Conservation (phyloP, 2,329 filamentous ascomycete genomes). For the Keithomyces neogunnii region DNA sequence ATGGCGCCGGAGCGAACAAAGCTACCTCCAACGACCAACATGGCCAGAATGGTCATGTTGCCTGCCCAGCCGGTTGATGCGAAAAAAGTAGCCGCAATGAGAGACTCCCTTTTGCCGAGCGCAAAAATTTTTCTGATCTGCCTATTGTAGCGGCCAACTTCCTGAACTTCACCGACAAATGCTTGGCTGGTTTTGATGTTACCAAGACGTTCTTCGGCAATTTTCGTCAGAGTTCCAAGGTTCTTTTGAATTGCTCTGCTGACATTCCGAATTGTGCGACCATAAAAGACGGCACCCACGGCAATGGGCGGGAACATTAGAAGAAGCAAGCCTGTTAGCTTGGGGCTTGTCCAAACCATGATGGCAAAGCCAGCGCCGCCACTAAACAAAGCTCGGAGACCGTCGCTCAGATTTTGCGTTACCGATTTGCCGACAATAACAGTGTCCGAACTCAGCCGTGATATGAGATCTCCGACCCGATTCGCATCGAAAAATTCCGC, state of each 20-base stretch:
- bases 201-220: slow-evolving; percentile 93
- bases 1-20: slow-evolving; percentile 84
- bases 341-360: slow-evolving; percentile 93
- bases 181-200: slow-evolving; percentile 96
- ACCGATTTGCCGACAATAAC: slow-evolving; percentile 98
- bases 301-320: slow-evolving; percentile 88
- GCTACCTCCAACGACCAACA: slow-evolving; percentile 82
- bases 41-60: slow-evolving; percentile 89
- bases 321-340: slow-evolving; percentile 78
- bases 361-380: slow-evolving; percentile 81
- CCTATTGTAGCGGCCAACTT: slow-evolving; percentile 82
- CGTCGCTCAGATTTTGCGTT: slow-evolving; percentile 94
- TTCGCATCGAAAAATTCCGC: slow-evolving; percentile 99
- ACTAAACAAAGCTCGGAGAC: slow-evolving; percentile 82
- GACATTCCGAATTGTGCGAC: slow-evolving; percentile 77
- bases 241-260: slow-evolving; percentile 93
- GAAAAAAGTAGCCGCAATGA: slow-evolving; percentile 89
- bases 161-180: slow-evolving; percentile 86
- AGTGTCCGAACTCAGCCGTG: slow-evolving; percentile 88
- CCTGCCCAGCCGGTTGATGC: slow-evolving; percentile 79
- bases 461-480: slow-evolving; percentile 91
- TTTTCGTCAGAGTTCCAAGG: slow-evolving; percentile 85
- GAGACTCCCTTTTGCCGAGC: slow-evolving; percentile 76
- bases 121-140: slow-evolving; percentile 90
- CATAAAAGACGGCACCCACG: slow-evolving; percentile 84